A percentile compares a stretch with the other conserved stretches of the same genome.
Conservation (phyloP, 257 asterid genomes). For the Plantago major region DNA sequence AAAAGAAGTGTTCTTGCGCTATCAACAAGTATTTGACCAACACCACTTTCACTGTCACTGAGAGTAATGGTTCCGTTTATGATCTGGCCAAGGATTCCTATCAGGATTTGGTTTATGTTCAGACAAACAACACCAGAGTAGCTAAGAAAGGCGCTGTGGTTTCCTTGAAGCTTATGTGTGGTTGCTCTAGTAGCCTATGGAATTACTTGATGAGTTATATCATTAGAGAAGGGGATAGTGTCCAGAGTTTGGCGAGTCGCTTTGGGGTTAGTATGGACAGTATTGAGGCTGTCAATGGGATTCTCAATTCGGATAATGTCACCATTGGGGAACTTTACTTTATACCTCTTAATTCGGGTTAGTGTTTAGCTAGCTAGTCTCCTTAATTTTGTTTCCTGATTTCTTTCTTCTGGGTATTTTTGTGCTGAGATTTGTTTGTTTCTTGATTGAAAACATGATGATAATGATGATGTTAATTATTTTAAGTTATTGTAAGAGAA, state of each 20-base stretch:
- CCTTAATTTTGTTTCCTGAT: slow-evolving; percentile 9
- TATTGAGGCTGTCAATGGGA: slow-evolving; percentile 69
- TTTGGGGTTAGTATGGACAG: slow-evolving; percentile 97
- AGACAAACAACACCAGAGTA: slow-evolving; percentile 62
- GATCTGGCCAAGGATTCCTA: slow-evolving; percentile 65
- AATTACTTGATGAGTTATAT: slow-evolving; percentile 93
- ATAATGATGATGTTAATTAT: too few relatives aligned
- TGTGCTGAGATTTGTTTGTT: slow-evolving; percentile 13
- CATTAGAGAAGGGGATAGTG: slow-evolving; percentile 79
- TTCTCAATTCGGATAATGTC: slow-evolving; percentile 76
- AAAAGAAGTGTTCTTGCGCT: slow-evolving; percentile 92
- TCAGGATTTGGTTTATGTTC: slow-evolving; percentile 73
- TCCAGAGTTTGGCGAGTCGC: slow-evolving; percentile 79
- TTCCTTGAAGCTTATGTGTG: slow-evolving; percentile 74
- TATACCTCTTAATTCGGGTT: slow-evolving; percentile 84
- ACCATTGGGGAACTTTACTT: slow-evolving; percentile 75
- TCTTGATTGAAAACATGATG: neutral
- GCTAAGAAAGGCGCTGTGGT: slow-evolving; percentile 84
- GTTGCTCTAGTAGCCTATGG: slow-evolving; percentile 93
- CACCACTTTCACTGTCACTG: slow-evolving; percentile 75
- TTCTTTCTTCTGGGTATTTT: slow-evolving; percentile 5
- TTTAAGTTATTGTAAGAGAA: too few relatives aligned
- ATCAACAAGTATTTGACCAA: slow-evolving; percentile 55
- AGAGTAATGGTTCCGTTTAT: slow-evolving; percentile 64
- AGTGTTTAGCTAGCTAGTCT: neutral